Evolutionary conservation across 208 protist species (phyloP).

Genomic region (Trypanosoma mega): DNA sequence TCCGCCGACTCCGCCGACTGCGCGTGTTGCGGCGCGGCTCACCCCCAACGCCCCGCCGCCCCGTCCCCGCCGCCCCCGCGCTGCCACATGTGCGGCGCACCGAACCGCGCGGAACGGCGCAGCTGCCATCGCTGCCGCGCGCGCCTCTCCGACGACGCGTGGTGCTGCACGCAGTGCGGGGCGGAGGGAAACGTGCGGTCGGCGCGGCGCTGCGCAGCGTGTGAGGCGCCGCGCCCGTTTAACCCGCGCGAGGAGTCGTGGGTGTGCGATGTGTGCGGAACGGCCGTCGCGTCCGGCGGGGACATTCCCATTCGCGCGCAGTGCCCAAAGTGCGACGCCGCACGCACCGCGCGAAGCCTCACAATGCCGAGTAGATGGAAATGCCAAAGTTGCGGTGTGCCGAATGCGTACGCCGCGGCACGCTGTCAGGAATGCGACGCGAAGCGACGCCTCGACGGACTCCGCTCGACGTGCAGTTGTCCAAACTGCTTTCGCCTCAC

Average conservation of each 20-base stretch:
- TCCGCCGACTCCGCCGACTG: slow-evolving; percentile 31
- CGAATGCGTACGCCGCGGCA: slow-evolving; percentile 29
- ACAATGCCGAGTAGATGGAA: slow-evolving; percentile 62
- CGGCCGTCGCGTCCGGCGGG: slow-evolving; percentile 53
- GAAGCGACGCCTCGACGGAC: slow-evolving; percentile 33
- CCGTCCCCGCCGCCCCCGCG: no score
- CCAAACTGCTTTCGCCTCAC: slow-evolving; percentile 61
- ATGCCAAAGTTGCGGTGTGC: slow-evolving; percentile 50
- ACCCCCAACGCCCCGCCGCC: no score
- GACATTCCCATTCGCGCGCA: slow-evolving; percentile 41
- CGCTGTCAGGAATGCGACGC: slow-evolving; percentile 62
- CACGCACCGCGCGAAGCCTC: slow-evolving; percentile 25
- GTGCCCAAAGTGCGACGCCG: slow-evolving; percentile 55
- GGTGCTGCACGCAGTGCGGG: slow-evolving; percentile 53
- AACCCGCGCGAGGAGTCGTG: slow-evolving; percentile 60
- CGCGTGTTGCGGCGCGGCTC: slow-evolving; percentile 38
- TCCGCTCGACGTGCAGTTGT: slow-evolving; percentile 45
- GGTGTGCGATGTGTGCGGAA: slow-evolving; percentile 80
- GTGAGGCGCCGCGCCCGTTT: slow-evolving; percentile 37
- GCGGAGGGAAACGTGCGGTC: slow-evolving; percentile 27
- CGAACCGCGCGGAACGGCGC: slow-evolving; percentile 40
- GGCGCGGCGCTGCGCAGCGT: slow-evolving; percentile 38
- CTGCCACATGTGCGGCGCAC: slow-evolving; percentile 56
- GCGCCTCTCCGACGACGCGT: slow-evolving; percentile 41
- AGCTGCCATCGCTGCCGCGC: slow-evolving; percentile 75